Evolutionary conservation across 441 rosid genomes (phyloP), one percentile per base, ranked within the genome.

Genomic region (Jatropha podagrica): DNA sequence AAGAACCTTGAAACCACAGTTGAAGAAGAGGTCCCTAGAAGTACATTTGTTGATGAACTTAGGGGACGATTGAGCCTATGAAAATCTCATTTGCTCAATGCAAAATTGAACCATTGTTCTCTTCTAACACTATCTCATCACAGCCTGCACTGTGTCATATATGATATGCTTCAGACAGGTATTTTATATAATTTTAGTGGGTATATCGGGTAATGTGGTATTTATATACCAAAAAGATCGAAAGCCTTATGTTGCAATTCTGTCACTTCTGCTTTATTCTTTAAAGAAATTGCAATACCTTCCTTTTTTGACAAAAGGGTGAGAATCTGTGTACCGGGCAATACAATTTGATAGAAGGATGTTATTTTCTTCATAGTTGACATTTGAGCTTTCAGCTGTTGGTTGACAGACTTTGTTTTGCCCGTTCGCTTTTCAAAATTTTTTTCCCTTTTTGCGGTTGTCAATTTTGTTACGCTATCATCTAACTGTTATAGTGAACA

Each of bases 21-120:
- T 8, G 93, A 91, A 72, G 89, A 86, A 68, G 86, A 72, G 18
- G 56, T 95, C 54, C 67, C 86, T 20, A 86, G 88, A 85, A 85
- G 72, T 76, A 15, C 71, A 58, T 79, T 91, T 55, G 91, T 87
- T 32, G 86, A 62, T 63, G 89, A 86, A 75, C 73, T 86, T 61
- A 63, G 73, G 78, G 74, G 49, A 73, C 83, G 78, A 18, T 37
- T 85, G 79, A 81, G 55, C 79, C 49, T 26, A 23, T 76, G 74
- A 80, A 73, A 40, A 9, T 27, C 64, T 38, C 52, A 7, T 12
- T 11, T 20, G 40, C 42, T 41, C 60, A 3, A 69, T 9, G 10
- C 42, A 5, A 4, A 55, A 55, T 42, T 4, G 17, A n/a, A 42
- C 32, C 40, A 44, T 49, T 75, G 4, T 27, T 65, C 42, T n/a